Evolutionary conservation across 305 asterid genomes (phyloP).

Genomic region (Solanum hybrid): DNA sequence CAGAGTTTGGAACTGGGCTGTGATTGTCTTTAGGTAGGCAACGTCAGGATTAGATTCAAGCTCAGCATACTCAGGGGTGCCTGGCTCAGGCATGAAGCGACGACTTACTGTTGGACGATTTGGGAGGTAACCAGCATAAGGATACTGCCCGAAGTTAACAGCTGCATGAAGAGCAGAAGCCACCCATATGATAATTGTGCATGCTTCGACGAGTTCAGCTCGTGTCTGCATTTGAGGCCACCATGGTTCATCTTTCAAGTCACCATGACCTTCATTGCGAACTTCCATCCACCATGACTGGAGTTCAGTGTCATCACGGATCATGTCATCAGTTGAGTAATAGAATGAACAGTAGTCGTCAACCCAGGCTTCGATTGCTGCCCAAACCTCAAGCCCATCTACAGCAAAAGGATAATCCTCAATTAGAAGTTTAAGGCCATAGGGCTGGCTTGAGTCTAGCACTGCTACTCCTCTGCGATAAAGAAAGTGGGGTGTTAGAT

Average conservation of each 20-base stretch:
- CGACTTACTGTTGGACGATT: constrained; percentile 89
- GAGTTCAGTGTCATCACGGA: constrained; percentile 58
- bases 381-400: constrained; percentile 90
- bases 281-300: constrained; percentile 89
- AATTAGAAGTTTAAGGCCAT: constrained; percentile 58
- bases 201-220: constrained; percentile 49
- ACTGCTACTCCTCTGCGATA: constrained; percentile 74
- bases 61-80: constrained; percentile 54
- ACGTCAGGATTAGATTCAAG: constrained; percentile 51
- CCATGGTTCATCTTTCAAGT: constrained; percentile 69
- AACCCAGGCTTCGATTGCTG: constrained; percentile 81
- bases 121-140: constrained; percentile 90
- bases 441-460: constrained; percentile 49
- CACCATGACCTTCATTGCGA: constrained; percentile 75
- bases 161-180: constrained; percentile 99
- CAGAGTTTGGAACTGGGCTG: constrained; percentile 78
- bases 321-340: constrained; percentile 39
- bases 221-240: constrained; percentile 77
- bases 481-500: not conserved
- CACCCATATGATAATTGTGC: constrained; percentile 80
- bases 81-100: constrained; percentile 69
- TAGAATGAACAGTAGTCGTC: constrained; percentile 54
- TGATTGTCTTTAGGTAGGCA: constrained; percentile 68
- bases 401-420: constrained; percentile 90
- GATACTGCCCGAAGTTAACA: constrained; percentile 79